These are phyloP conservation scores for Xylaria longipes DNA, from an alignment of 495 filamentous ascomycete species.

Conservation along the genomic window DNA sequence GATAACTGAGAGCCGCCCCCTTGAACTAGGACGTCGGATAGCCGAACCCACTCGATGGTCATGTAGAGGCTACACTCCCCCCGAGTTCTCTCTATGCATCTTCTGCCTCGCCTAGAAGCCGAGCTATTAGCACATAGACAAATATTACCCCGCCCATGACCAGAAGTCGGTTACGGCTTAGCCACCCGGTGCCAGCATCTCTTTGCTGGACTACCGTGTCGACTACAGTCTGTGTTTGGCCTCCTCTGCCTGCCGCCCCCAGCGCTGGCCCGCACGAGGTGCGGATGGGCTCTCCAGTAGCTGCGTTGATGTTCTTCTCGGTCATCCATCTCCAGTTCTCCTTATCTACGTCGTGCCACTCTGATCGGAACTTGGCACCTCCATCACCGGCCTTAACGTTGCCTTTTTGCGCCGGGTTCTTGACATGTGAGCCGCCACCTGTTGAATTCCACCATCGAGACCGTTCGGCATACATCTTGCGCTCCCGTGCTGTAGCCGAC, in stretches of 20 bases:
- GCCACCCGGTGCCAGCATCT: conserved; percentile 83
- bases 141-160: conserved; percentile 72
- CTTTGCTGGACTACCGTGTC: conserved; percentile 73
- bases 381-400: conserved; percentile 81
- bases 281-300: conserved; percentile 68
- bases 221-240: conserved; percentile 79
- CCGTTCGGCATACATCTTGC: conserved; percentile 76
- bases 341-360: conserved; percentile 89
- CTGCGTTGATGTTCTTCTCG: conserved; percentile 78
- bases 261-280: conserved; percentile 71
- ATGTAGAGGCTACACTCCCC: not conserved
- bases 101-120: conserved; percentile 63
- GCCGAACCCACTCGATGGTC: not conserved
- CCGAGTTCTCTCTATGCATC: conserved; percentile 8
- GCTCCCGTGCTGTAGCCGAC: conserved; percentile 77
- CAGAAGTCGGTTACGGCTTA: conserved; percentile 75
- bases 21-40: not conserved
- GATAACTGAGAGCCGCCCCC: not conserved
- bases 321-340: conserved; percentile 96
- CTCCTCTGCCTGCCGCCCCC: conserved; percentile 69
- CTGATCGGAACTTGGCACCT: conserved; percentile 82
- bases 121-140: conserved; percentile 77
- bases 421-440: conserved; percentile 80
- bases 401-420: conserved; percentile 51
- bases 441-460: conserved; percentile 97